Conservation (phyloP, 2,329 filamentous ascomycete species). For the Trichoderma sp. region DNA sequence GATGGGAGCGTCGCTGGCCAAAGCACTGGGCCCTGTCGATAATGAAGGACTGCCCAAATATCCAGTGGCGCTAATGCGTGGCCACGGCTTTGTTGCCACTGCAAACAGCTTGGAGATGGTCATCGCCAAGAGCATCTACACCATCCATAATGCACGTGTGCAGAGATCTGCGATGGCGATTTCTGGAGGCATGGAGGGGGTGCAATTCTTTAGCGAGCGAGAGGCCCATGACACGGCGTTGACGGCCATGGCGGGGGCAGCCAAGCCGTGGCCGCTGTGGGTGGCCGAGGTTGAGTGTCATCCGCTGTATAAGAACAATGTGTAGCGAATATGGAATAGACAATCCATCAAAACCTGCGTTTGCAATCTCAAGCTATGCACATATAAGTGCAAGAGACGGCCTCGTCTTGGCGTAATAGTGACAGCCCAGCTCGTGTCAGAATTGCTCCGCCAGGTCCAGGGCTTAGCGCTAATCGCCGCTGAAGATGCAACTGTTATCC, state of each 20-base stretch:
- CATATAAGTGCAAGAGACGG: background rate
- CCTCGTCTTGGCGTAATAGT: constrained; percentile 3
- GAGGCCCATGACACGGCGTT: constrained; percentile 12
- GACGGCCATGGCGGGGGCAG: constrained; percentile 13
- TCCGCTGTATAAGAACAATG: constrained; percentile 13
- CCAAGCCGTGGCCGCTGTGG: constrained; percentile 25
- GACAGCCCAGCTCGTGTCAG: background rate
- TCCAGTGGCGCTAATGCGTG: constrained; percentile 21
- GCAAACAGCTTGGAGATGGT: constrained; percentile 21
- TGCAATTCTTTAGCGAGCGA: constrained; percentile 15
- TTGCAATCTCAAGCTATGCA: background rate
- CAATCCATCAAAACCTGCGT: background rate
- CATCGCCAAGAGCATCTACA: constrained; percentile 20
- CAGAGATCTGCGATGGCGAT: background rate
- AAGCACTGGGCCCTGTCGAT: constrained; percentile 5
- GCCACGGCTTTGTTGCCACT: constrained; percentile 20
- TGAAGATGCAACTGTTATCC: constrained; percentile 1
- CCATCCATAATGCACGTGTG: constrained; percentile 20
- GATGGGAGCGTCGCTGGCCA: constrained; percentile 17
- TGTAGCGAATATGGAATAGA: background rate
- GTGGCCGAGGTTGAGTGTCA: constrained; percentile 20
- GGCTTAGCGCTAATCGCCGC: constrained; percentile 8
- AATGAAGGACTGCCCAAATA: constrained; percentile 3
- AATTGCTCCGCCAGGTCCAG: background rate
- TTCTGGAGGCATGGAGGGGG: constrained; percentile 1